These are phyloP conservation scores for Viridothelium virens DNA, from an alignment of 495 filamentous ascomycete species.

Conservation along the genomic window DNA sequence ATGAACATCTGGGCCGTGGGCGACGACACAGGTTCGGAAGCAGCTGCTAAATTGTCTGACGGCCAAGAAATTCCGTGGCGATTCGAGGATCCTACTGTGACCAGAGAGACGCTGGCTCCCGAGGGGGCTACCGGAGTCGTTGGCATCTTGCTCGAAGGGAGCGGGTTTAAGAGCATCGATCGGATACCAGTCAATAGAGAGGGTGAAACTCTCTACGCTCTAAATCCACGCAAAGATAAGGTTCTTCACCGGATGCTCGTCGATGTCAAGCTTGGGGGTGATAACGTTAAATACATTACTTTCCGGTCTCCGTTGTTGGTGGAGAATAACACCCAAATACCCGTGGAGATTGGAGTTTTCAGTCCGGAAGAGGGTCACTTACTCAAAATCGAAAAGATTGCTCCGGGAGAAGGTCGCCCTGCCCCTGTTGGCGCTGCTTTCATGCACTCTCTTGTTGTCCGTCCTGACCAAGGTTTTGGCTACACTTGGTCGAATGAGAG, in stretches of 20 bases:
- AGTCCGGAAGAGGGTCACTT: slow-evolving; percentile 82
- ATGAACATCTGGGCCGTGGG: slow-evolving; percentile 73
- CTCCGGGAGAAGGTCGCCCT: slow-evolving; percentile 83
- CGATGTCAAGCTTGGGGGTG: slow-evolving; percentile 77
- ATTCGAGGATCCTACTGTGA: slow-evolving; percentile 89
- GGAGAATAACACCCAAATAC: slow-evolving; percentile 97
- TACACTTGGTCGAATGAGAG: slow-evolving; percentile 88
- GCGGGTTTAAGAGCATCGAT: slow-evolving; percentile 82
- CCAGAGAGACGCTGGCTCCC: slow-evolving; percentile 81
- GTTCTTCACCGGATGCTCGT: slow-evolving; percentile 84
- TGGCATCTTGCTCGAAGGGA: slow-evolving; percentile 78
- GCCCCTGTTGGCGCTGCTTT: slow-evolving; percentile 89
- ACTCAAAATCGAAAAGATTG: slow-evolving; percentile 94
- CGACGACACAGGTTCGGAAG: slow-evolving; percentile 45
- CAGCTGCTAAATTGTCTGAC: slow-evolving; percentile 74
- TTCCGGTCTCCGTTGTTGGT: slow-evolving; percentile 90
- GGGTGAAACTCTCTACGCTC: slow-evolving; percentile 79
- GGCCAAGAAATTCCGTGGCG: slow-evolving; percentile 91
- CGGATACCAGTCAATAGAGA: slow-evolving; percentile 88
- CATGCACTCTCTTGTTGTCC: slow-evolving; percentile 79
- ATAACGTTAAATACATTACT: slow-evolving; percentile 97
- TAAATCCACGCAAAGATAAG: slow-evolving; percentile 74
- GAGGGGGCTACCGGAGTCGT: slow-evolving; percentile 72
- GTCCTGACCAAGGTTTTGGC: slow-evolving; percentile 93
- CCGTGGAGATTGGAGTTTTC: slow-evolving; percentile 88